Conservation (phyloP, 306 rosid genomes). For the Medicago arabica region DNA sequence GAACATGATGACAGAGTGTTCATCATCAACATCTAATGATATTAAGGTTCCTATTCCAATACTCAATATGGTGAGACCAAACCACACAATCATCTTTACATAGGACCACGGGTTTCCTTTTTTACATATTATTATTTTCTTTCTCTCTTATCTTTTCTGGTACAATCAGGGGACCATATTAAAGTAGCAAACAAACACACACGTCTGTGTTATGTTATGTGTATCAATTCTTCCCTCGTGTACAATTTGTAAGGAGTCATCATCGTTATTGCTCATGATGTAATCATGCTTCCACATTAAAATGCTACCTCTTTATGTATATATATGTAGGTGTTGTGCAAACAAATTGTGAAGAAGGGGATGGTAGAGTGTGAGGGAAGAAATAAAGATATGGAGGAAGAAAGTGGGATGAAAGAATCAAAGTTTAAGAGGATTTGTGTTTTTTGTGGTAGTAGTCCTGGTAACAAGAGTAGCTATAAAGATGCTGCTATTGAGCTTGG, state of each 20-base stretch:
- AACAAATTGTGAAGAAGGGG: background rate
- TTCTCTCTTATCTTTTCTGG: conserved; percentile 5
- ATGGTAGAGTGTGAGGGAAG: conserved; percentile 8
- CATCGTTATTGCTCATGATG: conserved; percentile 44
- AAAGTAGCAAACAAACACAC: conserved; percentile 49
- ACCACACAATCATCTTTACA: conserved; percentile 34
- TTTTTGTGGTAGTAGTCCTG: conserved; percentile 93
- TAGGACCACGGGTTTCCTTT: conserved; percentile 42
- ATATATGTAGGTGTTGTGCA: background rate
- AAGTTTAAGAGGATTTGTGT: conserved; percentile 92
- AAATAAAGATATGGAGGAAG: conserved; percentile 49
- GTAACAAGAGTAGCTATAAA: conserved; percentile 77
- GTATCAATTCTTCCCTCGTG: conserved; percentile 26
- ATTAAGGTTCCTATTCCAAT: conserved; percentile 21
- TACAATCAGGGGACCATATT: conserved; percentile 47
- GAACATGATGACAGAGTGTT: conserved; percentile 26
- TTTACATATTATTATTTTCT: background rate
- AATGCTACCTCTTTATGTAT: background rate
- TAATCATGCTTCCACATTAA: conserved; percentile 25
- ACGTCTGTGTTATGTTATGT: conserved; percentile 29
- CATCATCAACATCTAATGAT: background rate
- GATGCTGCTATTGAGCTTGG: conserved; percentile 97
- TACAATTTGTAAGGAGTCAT: conserved; percentile 38
- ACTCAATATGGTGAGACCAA: conserved; percentile 29
- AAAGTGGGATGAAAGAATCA: conserved; percentile 54